phyloP scores from a whole-genome alignment of 208 protist species.

The Porcisia hertigi region DNA sequence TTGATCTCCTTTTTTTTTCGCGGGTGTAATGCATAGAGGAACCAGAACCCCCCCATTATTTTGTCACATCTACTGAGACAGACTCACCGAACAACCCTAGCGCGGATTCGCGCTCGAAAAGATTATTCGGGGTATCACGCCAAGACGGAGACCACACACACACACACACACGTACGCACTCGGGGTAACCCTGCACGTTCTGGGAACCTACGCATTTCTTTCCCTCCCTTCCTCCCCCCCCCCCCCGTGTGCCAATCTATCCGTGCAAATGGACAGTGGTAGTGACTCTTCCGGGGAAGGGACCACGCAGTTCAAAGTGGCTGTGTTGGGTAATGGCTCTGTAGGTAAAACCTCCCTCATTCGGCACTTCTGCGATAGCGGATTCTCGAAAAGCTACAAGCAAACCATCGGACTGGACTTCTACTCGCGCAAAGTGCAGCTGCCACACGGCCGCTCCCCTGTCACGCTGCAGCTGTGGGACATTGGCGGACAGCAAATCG shows the following conservation, averaged over 20 bases:
- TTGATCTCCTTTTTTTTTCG: too few species aligned
- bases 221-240: neutral
- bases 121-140: neutral
- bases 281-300: conserved; percentile 57
- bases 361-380: conserved; percentile 82
- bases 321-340: conserved; percentile 81
- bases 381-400: conserved; percentile 91
- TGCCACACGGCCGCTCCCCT: conserved; percentile 51
- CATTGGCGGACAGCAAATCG: conserved; percentile 95
- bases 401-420: conserved; percentile 97
- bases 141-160: conserved; percentile 11
- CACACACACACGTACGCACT: neutral
- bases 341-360: conserved; percentile 95
- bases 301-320: conserved; percentile 63
- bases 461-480: conserved; percentile 95
- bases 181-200: neutral
- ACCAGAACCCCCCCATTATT: too few species aligned
- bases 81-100: neutral
- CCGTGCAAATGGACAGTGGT: conserved; percentile 65
- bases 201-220: neutral
- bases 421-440: conserved; percentile 89
- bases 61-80: neutral
- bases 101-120: neutral
- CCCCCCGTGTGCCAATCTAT: neutral
- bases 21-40: neutral